Percentiles rank a stretch among this genome's conserved stretches.
These are phyloP conservation scores for Oldenlandia corymbosa DNA, from an alignment of 257 asterid species.

Conservation along the genomic window DNA sequence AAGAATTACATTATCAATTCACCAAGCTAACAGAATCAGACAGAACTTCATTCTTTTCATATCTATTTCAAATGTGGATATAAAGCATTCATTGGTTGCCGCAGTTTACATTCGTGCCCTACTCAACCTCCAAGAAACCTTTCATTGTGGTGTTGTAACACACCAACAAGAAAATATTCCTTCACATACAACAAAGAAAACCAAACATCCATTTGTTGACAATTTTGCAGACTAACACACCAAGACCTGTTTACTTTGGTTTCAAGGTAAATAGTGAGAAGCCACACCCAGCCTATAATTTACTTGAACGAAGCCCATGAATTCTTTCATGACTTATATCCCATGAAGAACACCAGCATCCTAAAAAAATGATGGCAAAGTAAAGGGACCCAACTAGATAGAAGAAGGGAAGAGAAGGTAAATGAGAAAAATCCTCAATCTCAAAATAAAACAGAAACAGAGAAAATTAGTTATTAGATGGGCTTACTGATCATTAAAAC, in stretches of 20 bases:
- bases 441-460: background rate
- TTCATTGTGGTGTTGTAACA: background rate
- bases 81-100: too few species aligned
- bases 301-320: background rate
- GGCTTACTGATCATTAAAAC: background rate
- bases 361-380: background rate
- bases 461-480: background rate
- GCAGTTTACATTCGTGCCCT: too few species aligned
- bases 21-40: too few species aligned
- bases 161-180: background rate
- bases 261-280: background rate
- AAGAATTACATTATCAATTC: too few species aligned
- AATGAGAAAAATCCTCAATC: background rate
- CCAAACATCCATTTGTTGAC: background rate
- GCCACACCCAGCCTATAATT: background rate
- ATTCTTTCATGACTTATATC: background rate
- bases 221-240: background rate
- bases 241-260: background rate
- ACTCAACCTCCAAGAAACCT: background rate
- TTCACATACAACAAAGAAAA: background rate
- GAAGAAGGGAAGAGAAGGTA: background rate
- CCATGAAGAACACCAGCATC: background rate
- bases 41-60: too few species aligned
- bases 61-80: too few species aligned
- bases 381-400: background rate